phyloP scores from a whole-genome alignment of 805 yeast genomes.

The Teunomyces aglyptinius region DNA sequence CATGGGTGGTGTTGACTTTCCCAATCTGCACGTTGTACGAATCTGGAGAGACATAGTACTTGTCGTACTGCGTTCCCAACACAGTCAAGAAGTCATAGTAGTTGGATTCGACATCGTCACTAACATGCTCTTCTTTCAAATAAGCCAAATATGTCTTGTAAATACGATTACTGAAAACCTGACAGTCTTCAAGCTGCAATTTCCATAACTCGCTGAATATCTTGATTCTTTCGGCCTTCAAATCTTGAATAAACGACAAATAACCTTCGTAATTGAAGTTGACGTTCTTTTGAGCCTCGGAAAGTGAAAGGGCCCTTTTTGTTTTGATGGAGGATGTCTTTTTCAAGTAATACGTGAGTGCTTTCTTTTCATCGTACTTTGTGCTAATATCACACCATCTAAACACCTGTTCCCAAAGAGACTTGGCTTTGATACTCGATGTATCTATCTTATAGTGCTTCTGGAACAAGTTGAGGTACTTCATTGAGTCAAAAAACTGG shows the following conservation, averaged over 20 bases:
- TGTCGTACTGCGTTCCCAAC: constrained; percentile 12
- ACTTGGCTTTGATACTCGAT: constrained; percentile 13
- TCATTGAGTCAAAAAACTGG: constrained; percentile 31
- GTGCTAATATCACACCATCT: constrained; percentile 39
- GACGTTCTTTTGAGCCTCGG: constrained; percentile 29
- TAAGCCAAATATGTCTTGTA: constrained; percentile 23
- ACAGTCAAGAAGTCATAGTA: constrained; percentile 23
- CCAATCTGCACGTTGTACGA: constrained; percentile 18
- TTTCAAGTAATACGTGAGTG: constrained; percentile 26
- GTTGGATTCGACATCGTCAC: constrained; percentile 12
- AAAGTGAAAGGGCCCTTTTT: constrained; percentile 11
- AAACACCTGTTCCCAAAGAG: constrained; percentile 38
- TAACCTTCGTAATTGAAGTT: constrained; percentile 41
- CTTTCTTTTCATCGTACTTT: constrained; percentile 23
- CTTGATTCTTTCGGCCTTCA: constrained; percentile 24
- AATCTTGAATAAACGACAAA: constrained; percentile 22
- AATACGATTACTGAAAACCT: constrained; percentile 22
- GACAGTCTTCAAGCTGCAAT: constrained; percentile 24
- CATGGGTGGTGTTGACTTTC: constrained; percentile 5
- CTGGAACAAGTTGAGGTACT: constrained; percentile 36
- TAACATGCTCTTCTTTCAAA: constrained; percentile 22
- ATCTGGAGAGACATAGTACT: constrained; percentile 11
- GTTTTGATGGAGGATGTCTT: constrained; percentile 11
- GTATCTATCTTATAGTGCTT: constrained; percentile 24
- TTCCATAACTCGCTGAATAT: constrained; percentile 34